Conservation (phyloP, 345 rosid genomes). For the Citrus maxima region DNA sequence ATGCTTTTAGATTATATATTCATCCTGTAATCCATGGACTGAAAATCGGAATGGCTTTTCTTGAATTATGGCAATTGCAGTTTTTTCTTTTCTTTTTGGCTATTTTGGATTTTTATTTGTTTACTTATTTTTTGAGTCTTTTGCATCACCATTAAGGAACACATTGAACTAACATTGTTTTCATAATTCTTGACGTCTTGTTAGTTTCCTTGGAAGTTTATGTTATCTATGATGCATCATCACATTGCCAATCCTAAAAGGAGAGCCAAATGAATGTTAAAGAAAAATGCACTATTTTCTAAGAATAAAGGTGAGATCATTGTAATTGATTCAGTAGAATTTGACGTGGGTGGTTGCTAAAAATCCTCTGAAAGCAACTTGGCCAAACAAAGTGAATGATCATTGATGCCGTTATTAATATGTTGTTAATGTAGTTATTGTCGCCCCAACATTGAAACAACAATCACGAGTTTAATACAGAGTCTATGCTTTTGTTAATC, state of each 20-base stretch:
- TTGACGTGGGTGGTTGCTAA: not conserved
- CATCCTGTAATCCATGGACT: not conserved
- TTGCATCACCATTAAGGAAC: not conserved
- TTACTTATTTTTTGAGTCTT: not conserved
- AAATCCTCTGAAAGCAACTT: not conserved
- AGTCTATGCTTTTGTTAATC: not conserved
- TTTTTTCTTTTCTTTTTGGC: not conserved
- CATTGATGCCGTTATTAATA: too few relatives aligned
- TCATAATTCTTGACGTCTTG: not conserved
- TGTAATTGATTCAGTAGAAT: not conserved
- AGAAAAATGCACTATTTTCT: not conserved
- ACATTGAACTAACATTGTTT: not conserved
- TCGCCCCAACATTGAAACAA: not conserved
- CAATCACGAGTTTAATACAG: not conserved
- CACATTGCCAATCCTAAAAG: not conserved
- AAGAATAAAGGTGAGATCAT: not conserved
- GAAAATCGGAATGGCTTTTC: not conserved
- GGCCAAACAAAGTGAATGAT: not conserved
- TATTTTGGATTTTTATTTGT: not conserved
- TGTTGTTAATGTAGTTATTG: not conserved
- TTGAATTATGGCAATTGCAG: constrained; percentile 2
- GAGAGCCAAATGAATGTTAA: not conserved
- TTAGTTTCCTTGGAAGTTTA: not conserved
- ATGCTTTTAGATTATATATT: not conserved
- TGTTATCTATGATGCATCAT: not conserved